Percentiles rank a stretch among this genome's conserved stretches.
Evolutionary conservation across 2,329 filamentous ascomycete species (phyloP).

Genomic region (Talaromyces sp.): DNA sequence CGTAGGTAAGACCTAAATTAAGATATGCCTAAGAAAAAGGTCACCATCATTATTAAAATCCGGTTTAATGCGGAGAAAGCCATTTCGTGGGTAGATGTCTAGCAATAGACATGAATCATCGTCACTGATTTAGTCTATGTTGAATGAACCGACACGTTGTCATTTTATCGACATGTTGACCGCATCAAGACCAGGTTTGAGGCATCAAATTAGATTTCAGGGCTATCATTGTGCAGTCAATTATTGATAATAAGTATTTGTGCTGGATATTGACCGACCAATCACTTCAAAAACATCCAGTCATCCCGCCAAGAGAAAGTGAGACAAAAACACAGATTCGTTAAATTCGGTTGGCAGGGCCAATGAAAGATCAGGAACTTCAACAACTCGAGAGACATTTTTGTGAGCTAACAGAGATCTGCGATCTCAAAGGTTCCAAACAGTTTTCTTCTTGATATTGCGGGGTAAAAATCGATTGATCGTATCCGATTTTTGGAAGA

Average conservation of each 20-base stretch:
- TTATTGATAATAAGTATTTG: neutral
- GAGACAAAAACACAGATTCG: neutral
- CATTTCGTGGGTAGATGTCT: neutral
- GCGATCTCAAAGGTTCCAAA: neutral
- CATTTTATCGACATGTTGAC: neutral
- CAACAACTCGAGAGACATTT: neutral
- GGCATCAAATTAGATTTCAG: neutral
- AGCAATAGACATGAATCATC: neutral
- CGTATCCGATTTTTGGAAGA: neutral
- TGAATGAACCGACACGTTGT: neutral
- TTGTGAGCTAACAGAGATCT: neutral
- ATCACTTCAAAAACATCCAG: neutral
- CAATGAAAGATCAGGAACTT: neutral
- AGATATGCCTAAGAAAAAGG: neutral
- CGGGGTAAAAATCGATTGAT: neutral
- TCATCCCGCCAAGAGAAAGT: constrained; percentile 1
- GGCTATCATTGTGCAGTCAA: neutral
- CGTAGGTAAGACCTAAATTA: neutral
- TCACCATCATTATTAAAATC: neutral
- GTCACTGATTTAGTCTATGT: neutral
- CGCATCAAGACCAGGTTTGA: neutral
- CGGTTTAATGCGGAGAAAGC: neutral
- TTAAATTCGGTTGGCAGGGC: neutral
- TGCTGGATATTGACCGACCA: neutral
- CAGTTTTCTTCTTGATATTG: neutral